Evolutionary conservation across 345 rosid genomes (phyloP).

Genomic region (Fremontodendron californicum): DNA sequence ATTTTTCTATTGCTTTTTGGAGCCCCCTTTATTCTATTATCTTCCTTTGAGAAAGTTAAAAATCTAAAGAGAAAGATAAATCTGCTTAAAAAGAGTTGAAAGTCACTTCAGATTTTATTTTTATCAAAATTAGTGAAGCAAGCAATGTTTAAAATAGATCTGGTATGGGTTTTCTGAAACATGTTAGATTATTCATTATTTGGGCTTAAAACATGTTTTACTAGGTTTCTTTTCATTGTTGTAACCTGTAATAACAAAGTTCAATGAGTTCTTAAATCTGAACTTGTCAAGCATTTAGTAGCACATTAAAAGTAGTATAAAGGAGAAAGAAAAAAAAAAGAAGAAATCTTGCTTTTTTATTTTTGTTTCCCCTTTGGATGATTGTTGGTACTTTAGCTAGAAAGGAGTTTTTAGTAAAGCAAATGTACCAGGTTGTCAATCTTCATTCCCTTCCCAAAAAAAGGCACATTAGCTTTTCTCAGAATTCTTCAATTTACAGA

Average conservation of each 20-base stretch:
- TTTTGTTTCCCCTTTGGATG: background rate
- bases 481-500: background rate
- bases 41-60: background rate
- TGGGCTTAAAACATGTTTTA: background rate
- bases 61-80: background rate
- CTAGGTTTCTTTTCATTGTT: background rate
- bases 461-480: slow-evolving; percentile 1
- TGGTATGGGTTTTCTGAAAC: background rate
- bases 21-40: background rate
- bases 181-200: background rate
- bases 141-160: background rate
- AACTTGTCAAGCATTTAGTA: background rate
- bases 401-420: background rate
- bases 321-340: background rate
- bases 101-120: slow-evolving; percentile 11
- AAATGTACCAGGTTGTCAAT: background rate
- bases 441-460: background rate
- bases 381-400: background rate
- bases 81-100: slow-evolving; percentile 16
- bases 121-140: background rate
- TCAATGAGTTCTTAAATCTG: background rate
- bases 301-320: background rate
- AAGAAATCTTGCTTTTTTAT: background rate
- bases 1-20: background rate
- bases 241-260: background rate